phyloP scores from a whole-genome alignment of 768 basidiomycete genomes.

The Wakefieldia striispora region DNA sequence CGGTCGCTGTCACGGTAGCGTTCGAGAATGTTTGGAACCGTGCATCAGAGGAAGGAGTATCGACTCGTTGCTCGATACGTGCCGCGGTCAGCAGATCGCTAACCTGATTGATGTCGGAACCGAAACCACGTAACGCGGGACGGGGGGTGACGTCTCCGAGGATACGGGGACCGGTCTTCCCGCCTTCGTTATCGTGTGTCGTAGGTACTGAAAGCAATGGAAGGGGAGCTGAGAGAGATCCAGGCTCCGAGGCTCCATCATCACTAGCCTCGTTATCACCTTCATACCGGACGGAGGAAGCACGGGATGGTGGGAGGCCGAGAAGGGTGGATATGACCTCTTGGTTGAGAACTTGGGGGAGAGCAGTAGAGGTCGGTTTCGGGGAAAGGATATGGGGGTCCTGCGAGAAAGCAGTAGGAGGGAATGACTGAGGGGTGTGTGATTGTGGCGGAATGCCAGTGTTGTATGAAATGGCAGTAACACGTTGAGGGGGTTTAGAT shows the following conservation, averaged over 20 bases:
- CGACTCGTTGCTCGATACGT: constrained; percentile 16
- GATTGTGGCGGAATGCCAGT: constrained; percentile 3
- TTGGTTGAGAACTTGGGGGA: constrained; percentile 68
- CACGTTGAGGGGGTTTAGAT: constrained; percentile 18
- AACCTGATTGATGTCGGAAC: constrained; percentile 33
- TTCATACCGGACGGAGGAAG: constrained; percentile 47
- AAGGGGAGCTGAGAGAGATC: constrained; percentile 42
- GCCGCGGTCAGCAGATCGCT: constrained; percentile 28
- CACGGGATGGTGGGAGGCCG: constrained; percentile 45
- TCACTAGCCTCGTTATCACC: constrained; percentile 53
- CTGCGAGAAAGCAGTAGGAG: constrained; percentile 25
- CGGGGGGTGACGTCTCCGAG: constrained; percentile 63
- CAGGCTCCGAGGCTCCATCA: constrained; percentile 35
- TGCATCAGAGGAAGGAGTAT: constrained; percentile 3
- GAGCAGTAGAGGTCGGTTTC: constrained; percentile 48
- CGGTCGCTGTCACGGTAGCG: background rate
- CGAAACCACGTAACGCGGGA: constrained; percentile 38
- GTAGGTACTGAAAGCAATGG: constrained; percentile 31
- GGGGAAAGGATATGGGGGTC: constrained; percentile 50
- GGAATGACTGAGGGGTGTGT: constrained; percentile 8
- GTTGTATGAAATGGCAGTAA: constrained; percentile 6
- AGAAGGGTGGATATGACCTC: constrained; percentile 67
- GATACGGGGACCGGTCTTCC: constrained; percentile 17
- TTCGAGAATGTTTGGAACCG: constrained; percentile 3
- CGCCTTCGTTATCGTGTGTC: constrained; percentile 10